A percentile compares a stretch with the other conserved stretches of the same genome.
phyloP scores from a whole-genome alignment of 495 filamentous ascomycete genomes.

The Daldinia decipiens region DNA sequence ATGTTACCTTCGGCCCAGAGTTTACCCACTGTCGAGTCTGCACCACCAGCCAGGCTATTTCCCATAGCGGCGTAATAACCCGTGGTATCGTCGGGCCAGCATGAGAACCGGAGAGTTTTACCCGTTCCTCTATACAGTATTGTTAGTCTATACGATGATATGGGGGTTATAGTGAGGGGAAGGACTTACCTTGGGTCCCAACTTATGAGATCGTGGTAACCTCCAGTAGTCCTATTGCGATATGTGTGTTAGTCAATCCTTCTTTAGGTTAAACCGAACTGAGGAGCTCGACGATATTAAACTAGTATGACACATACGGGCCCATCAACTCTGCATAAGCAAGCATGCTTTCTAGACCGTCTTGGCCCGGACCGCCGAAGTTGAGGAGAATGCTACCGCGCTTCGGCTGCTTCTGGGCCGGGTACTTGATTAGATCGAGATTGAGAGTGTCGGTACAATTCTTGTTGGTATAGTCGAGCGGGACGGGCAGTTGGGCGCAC shows the following conservation, averaged over 20 bases:
- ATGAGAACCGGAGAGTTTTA: conserved; percentile 31
- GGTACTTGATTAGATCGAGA: conserved; percentile 50
- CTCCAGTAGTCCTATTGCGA: conserved; percentile 45
- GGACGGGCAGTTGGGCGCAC: conserved; percentile 56
- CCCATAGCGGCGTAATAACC: conserved; percentile 14
- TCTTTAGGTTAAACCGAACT: neutral
- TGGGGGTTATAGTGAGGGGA: neutral
- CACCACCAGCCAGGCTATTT: conserved; percentile 6
- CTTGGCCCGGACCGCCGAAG: conserved; percentile 57
- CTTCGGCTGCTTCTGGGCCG: conserved; percentile 46
- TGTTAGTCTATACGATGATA: conserved; percentile 7
- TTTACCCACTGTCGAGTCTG: conserved; percentile 23
- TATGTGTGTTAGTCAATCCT: conserved; percentile 1
- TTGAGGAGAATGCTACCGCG: conserved; percentile 59
- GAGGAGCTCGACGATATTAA: neutral
- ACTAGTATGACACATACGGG: conserved; percentile 23
- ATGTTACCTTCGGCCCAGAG: conserved; percentile 29
- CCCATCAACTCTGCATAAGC: conserved; percentile 25
- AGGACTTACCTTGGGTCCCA: conserved; percentile 51
- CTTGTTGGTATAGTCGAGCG: conserved; percentile 55
- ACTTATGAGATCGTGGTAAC: conserved; percentile 54
- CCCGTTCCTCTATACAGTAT: conserved; percentile 26
- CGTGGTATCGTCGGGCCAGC: conserved; percentile 25
- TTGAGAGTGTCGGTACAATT: conserved; percentile 43
- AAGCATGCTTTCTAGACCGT: conserved; percentile 33